Conservation (phyloP, 352 stramenopile species). For the Globisporangium nunn region DNA sequence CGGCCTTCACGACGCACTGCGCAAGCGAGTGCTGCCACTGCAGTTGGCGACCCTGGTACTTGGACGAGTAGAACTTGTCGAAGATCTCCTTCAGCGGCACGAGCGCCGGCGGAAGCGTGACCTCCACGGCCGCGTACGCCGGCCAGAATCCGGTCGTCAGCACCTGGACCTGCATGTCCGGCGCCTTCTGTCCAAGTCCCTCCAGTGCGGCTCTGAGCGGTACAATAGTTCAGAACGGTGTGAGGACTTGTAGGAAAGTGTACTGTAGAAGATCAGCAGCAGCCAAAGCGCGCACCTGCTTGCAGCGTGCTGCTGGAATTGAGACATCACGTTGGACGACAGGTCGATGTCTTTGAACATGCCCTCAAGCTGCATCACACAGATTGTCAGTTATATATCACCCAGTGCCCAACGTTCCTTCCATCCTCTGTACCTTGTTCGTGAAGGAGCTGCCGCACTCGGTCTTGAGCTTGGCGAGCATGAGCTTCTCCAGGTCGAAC, state of each 20-base stretch:
- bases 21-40: constrained; percentile 89
- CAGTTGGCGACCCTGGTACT: constrained; percentile 85
- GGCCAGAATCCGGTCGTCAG: constrained; percentile 98
- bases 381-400: neutral
- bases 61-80: constrained; percentile 85
- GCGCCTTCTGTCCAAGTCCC: constrained; percentile 29
- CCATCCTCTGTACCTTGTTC: constrained; percentile 74
- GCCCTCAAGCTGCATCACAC: constrained; percentile 88
- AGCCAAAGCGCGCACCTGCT: constrained; percentile 36
- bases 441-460: constrained; percentile 98
- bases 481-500: constrained; percentile 94
- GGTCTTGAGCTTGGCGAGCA: constrained; percentile 97
- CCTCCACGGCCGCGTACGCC: constrained; percentile 83
- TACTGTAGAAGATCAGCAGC: neutral
- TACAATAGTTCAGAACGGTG: neutral
- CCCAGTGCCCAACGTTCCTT: too few species aligned
- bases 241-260: too few species aligned
- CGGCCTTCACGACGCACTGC: constrained; percentile 84
- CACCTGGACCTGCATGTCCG: constrained; percentile 96
- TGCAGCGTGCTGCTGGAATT: constrained; percentile 80
- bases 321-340: constrained; percentile 91
- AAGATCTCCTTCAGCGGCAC: constrained; percentile 78
- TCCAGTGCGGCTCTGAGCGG: constrained; percentile 36
- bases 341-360: constrained; percentile 99
- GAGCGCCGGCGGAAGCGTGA: constrained; percentile 63